Base-by-base conservation (phyloP, 179 eudicot genomes). In the Gypsophila paniculata region DNA sequence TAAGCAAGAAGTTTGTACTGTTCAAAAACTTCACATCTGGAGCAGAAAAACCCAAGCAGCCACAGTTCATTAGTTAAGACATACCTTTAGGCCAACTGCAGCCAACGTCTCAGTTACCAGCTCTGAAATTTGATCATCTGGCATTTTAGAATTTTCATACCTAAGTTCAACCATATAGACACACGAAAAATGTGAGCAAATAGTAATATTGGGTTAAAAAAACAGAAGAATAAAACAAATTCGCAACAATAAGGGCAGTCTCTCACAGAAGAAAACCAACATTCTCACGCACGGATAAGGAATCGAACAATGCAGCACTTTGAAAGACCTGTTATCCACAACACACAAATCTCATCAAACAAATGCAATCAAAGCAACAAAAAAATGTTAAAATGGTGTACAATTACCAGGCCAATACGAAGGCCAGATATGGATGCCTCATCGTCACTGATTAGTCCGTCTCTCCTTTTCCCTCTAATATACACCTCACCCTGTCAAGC, bases 221-320 rank as follows among this genome's bases (percentile, higher is more conserved):
- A 34, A 42, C 46, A 21, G 11, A 55, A 34, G 57, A 57, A 49
- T 23, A 67, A 22, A 74, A 8, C n/a, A 17, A n/a, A 18, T n/a
- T 68, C 48, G 21, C 68, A 68, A 65, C 39, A 57, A 74, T 38
- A 13, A 62, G 68, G 75, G 60, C 13, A 69, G 79, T 66, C 66
- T 74, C 98, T 90, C 89, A 93, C 96, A 93, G 76, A 76, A 87
- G 86, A 68, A 93, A 93, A 80, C 96, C 96, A 69, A 93, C 96
- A 87, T 93, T 91, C 86, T 93, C 96, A 74, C 98, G 96, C 76
- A 91, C 96, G 25, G 91, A 86, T 74, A 93, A 73, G 60, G 98
- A 93, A 80, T 93, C 98, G 77, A 93, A 93, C 68, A 93, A 83
- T 34, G 98, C 97, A 63, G 91, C 98, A 83, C 97, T 93, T 79